phyloP scores from a whole-genome alignment of 805 yeast species.

The Nakazawaea ernobii region DNA sequence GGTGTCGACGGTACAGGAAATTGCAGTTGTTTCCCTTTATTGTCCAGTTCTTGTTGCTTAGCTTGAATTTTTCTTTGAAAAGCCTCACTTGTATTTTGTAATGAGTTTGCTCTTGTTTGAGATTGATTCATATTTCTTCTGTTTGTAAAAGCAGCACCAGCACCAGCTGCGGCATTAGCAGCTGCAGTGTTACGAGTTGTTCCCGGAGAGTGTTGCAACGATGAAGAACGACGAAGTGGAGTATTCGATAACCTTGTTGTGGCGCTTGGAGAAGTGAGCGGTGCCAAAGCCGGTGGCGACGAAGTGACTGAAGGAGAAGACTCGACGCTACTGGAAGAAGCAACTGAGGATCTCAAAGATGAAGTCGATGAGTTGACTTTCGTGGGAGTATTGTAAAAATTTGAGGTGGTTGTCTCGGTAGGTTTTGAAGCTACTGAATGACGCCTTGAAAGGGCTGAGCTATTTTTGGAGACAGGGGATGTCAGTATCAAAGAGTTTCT shows the following conservation, averaged over 20 bases:
- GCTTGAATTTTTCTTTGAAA: background rate
- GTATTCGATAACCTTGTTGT: background rate
- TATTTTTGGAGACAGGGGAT: background rate
- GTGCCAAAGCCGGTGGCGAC: background rate
- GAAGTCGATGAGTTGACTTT: constrained; percentile 1
- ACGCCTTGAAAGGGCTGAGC: background rate
- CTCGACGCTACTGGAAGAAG: background rate
- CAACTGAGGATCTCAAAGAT: background rate
- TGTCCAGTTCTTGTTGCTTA: constrained; percentile 2
- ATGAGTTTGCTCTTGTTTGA: background rate
- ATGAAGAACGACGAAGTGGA: constrained; percentile 2
- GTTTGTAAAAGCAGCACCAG: constrained; percentile 10
- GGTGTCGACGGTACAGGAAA: background rate
- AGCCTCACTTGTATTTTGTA: constrained; percentile 1
- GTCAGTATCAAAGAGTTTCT: background rate
- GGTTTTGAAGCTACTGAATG: background rate
- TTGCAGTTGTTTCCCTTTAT: background rate
- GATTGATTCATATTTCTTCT: background rate
- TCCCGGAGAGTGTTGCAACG: background rate
- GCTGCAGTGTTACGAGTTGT: background rate
- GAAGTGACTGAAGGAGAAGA: background rate
- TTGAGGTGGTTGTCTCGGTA: background rate
- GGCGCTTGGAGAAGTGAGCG: background rate
- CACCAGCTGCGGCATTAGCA: constrained; percentile 10
- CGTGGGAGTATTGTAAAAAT: background rate